These are phyloP conservation scores for Heracleum sosnowskyi DNA, from an alignment of 129 eudicot genomes.

Conservation along the genomic window DNA sequence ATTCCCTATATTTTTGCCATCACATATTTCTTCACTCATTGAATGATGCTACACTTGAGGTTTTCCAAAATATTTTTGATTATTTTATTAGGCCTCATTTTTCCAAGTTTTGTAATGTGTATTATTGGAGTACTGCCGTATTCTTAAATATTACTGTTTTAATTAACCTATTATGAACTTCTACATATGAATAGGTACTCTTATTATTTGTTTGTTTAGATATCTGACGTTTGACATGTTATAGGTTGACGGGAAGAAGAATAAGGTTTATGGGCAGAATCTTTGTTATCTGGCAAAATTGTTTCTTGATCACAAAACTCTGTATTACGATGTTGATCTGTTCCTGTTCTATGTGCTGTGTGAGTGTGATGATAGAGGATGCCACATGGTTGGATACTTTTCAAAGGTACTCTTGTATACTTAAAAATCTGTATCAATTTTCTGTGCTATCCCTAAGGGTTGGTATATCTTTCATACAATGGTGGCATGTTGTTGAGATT, in stretches of 20 bases:
- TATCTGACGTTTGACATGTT: slow-evolving; percentile 3
- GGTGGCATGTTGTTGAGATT: neutral
- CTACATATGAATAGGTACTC: neutral
- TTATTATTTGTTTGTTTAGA: slow-evolving; percentile 1
- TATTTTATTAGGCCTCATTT: neutral
- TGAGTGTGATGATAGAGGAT: slow-evolving; percentile 98
- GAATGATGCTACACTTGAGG: neutral
- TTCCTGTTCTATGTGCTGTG: slow-evolving; percentile 87
- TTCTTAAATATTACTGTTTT: neutral
- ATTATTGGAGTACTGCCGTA: neutral
- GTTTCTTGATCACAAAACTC: slow-evolving; percentile 98
- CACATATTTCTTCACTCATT: neutral
- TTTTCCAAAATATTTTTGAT: neutral
- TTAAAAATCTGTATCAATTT: neutral
- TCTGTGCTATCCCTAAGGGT: neutral
- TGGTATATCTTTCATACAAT: neutral
- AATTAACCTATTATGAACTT: neutral
- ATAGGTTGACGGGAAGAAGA: slow-evolving; percentile 98
- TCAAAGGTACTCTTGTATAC: slow-evolving; percentile 55
- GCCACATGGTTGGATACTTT: slow-evolving; percentile 99
- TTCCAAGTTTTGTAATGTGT: neutral
- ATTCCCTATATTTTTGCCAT: neutral
- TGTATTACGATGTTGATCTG: slow-evolving; percentile 93
- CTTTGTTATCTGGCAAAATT: slow-evolving; percentile 90
- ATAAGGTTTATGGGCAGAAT: slow-evolving; percentile 90